These are phyloP conservation scores for Jimgerdemannia lactiflua DNA, from an alignment of 192 early-diverging fungal species.

Conservation along the genomic window DNA sequence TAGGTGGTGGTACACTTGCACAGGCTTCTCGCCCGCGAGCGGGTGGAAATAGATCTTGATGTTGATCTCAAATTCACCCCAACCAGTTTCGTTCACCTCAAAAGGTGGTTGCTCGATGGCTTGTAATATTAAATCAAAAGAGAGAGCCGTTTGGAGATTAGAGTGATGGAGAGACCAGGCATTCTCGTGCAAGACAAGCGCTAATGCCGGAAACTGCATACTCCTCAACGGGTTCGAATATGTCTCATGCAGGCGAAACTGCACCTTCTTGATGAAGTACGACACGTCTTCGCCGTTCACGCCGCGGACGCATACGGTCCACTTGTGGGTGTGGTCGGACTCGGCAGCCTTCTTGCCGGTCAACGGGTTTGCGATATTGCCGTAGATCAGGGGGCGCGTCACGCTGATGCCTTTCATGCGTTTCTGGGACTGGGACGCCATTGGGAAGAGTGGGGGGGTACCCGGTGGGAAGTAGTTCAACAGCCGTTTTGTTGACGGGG, in stretches of 20 bases:
- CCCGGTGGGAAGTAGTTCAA: no score
- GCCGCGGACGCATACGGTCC: constrained; percentile 89
- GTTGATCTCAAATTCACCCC: constrained; percentile 98
- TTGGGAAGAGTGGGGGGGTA: no score
- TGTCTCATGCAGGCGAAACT: constrained; percentile 95
- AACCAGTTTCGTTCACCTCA: constrained; percentile 94
- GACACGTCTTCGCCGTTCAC: constrained; percentile 85
- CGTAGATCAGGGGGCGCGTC: constrained; percentile 83
- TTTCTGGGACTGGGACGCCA: constrained; percentile 10
- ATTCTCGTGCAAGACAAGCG: no score
- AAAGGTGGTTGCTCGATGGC: constrained; percentile 82
- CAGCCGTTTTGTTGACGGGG: no score
- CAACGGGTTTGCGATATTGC: constrained; percentile 76
- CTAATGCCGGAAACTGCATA: no score
- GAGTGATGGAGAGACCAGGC: no score
- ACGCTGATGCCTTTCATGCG: constrained; percentile 60
- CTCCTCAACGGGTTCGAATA: constrained; percentile 72
- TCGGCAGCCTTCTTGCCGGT: constrained; percentile 60
- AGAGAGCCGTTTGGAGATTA: no score
- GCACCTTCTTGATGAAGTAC: constrained; percentile 83
- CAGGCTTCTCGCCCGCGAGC: constrained; percentile 70
- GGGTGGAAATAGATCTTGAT: constrained; percentile 90
- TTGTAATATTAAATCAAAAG: no score
- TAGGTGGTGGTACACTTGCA: constrained; percentile 86
- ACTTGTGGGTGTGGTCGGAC: constrained; percentile 92